Percentiles rank a stretch among this genome's conserved stretches.
These are phyloP conservation scores for Xylaria castorea DNA, from an alignment of 495 filamentous ascomycete genomes.

Conservation along the genomic window DNA sequence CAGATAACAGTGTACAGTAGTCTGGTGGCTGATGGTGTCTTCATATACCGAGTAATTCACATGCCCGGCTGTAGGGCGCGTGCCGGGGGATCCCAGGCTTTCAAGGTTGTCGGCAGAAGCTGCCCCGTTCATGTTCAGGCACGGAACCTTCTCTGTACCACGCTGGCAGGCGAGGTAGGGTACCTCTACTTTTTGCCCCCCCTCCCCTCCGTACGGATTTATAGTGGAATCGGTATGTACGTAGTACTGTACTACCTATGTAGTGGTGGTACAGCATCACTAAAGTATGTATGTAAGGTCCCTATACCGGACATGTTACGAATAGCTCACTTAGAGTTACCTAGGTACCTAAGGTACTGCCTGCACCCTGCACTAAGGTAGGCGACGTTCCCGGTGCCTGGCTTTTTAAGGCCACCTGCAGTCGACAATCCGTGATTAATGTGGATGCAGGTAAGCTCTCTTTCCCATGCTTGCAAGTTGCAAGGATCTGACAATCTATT, in stretches of 20 bases:
- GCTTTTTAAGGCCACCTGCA: neutral
- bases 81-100: constrained; percentile 13
- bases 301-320: neutral
- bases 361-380: too few relatives aligned
- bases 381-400: constrained; percentile 14
- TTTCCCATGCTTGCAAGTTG: neutral
- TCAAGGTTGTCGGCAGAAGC: constrained; percentile 20
- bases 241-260: too few relatives aligned
- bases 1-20: neutral
- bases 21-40: constrained; percentile 13
- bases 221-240: constrained; percentile 2
- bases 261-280: neutral
- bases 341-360: neutral
- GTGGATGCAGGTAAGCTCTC: constrained; percentile 4
- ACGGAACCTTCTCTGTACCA: constrained; percentile 20
- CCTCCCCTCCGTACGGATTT: neutral
- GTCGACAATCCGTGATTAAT: constrained; percentile 13
- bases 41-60: constrained; percentile 17
- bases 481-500: constrained; percentile 7
- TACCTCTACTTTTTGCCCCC: neutral
- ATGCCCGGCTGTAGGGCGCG: neutral
- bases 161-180: constrained; percentile 7
- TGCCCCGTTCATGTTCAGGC: constrained; percentile 21
- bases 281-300: constrained; percentile 12
- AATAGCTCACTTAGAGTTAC: neutral